These are phyloP conservation scores for Trichoderma atroviride DNA, from an alignment of 2,329 filamentous ascomycete species.

Conservation along the genomic window DNA sequence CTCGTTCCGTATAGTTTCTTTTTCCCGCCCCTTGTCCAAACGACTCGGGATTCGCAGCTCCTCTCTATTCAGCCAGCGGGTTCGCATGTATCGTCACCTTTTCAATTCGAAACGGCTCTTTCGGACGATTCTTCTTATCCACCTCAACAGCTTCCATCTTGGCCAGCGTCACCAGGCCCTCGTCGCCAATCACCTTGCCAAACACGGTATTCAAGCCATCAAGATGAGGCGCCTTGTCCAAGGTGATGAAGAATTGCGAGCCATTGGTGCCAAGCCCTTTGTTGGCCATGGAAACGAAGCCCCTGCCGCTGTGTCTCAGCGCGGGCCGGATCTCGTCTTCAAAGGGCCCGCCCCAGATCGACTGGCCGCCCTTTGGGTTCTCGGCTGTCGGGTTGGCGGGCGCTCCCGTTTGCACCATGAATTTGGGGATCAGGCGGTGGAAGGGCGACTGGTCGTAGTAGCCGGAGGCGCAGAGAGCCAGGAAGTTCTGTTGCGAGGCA, in stretches of 20 bases:
- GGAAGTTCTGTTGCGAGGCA: conserved; percentile 67
- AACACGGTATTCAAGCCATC: conserved; percentile 86
- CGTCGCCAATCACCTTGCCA: conserved; percentile 70
- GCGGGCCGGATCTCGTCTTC: conserved; percentile 79
- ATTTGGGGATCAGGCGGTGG: conserved; percentile 77
- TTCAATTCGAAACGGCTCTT: conserved; percentile 67
- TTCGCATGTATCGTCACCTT: conserved; percentile 77
- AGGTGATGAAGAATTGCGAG: conserved; percentile 80
- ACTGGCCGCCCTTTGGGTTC: conserved; percentile 68
- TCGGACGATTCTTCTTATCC: conserved; percentile 77
- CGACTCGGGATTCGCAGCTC: neutral
- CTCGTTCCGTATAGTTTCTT: neutral
- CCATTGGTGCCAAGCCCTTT: conserved; percentile 74
- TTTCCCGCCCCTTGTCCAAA: neutral
- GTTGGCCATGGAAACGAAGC: conserved; percentile 78
- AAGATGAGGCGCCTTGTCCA: conserved; percentile 76
- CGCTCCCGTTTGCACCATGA: conserved; percentile 79
- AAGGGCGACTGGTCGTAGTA: conserved; percentile 78
- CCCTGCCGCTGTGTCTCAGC: conserved; percentile 67
- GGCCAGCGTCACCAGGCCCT: conserved; percentile 65
- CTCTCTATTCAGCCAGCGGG: conserved; percentile 64
- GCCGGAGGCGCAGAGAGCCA: conserved; percentile 78
- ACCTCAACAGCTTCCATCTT: conserved; percentile 72
- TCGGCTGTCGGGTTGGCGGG: conserved; percentile 58
- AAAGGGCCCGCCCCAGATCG: conserved; percentile 74